These are phyloP conservation scores for Aspergillus sp. DNA, from an alignment of 2,329 filamentous ascomycete genomes.

Conservation along the genomic window DNA sequence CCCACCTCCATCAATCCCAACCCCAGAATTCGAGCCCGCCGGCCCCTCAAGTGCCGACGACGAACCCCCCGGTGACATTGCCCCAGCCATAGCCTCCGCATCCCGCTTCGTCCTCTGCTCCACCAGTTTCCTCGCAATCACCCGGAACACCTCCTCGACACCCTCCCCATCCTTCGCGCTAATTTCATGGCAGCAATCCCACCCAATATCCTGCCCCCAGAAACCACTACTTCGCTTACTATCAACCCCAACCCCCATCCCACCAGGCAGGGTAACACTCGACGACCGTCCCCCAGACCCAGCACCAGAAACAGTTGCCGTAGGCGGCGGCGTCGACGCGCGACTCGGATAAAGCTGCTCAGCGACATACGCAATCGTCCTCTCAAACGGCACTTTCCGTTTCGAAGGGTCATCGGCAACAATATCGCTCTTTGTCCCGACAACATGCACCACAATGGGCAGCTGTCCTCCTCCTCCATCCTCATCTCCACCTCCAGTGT, in stretches of 20 bases:
- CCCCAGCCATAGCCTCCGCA: constrained; percentile 39
- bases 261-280: constrained; percentile 21
- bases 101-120: constrained; percentile 65
- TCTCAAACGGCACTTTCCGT: constrained; percentile 87
- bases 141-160: constrained; percentile 93
- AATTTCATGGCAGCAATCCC: constrained; percentile 97
- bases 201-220: constrained; percentile 90
- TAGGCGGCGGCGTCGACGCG: constrained; percentile 66
- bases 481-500: constrained; percentile 56
- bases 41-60: constrained; percentile 38
- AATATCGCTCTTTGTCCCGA: constrained; percentile 90
- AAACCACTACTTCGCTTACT: constrained; percentile 49
- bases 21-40: constrained; percentile 47
- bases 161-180: constrained; percentile 91
- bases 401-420: constrained; percentile 77
- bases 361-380: constrained; percentile 92
- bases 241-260: constrained; percentile 30
- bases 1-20: constrained; percentile 48
- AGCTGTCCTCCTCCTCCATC: too few relatives aligned
- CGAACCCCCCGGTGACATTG: constrained; percentile 43
- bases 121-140: constrained; percentile 78
- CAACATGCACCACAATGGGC: constrained; percentile 89
- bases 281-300: constrained; percentile 31
- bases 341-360: constrained; percentile 79
- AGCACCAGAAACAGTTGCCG: constrained; percentile 41